These are phyloP conservation scores for Cicer judaicum DNA, from an alignment of 306 rosid species.

Conservation along the genomic window DNA sequence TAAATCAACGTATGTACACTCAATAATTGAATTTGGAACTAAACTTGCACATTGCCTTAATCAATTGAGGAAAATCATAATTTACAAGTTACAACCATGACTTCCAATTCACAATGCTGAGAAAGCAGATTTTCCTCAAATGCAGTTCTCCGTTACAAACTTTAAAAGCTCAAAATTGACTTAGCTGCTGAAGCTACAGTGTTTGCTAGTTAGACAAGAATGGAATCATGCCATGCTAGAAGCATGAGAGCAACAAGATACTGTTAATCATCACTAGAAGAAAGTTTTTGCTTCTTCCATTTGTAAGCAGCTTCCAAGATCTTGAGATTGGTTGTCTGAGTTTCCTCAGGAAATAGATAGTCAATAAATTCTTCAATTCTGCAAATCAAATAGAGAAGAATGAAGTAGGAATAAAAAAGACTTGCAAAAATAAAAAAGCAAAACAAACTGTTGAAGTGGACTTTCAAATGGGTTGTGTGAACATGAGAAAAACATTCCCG, in stretches of 20 bases:
- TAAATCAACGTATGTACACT: not conserved
- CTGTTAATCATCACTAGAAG: constrained; percentile 55
- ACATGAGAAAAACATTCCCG: not conserved
- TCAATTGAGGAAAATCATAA: not conserved
- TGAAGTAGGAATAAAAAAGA: not conserved
- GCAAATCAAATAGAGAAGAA: constrained; percentile 46
- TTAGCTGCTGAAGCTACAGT: constrained; percentile 6
- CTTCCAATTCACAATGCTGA: constrained; percentile 5
- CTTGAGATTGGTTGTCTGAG: constrained; percentile 84
- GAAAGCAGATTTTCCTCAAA: constrained; percentile 15
- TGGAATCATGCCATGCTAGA: constrained; percentile 4
- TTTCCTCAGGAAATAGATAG: constrained; percentile 81
- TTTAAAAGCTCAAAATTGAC: not conserved
- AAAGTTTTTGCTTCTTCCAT: constrained; percentile 84
- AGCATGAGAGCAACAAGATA: not conserved
- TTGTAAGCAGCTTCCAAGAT: constrained; percentile 91
- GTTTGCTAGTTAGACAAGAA: not conserved
- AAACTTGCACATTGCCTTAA: not conserved
- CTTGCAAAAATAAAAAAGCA: not conserved
- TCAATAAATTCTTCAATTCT: constrained; percentile 85
- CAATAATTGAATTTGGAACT: not conserved
- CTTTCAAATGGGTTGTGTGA: not conserved
- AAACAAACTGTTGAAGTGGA: not conserved
- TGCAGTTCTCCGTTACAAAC: constrained; percentile 17
- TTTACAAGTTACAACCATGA: constrained; percentile 7